Evolutionary conservation across 2,329 filamentous ascomycete species (phyloP).

Genomic region (Macrophomina pseudophaseolina): DNA sequence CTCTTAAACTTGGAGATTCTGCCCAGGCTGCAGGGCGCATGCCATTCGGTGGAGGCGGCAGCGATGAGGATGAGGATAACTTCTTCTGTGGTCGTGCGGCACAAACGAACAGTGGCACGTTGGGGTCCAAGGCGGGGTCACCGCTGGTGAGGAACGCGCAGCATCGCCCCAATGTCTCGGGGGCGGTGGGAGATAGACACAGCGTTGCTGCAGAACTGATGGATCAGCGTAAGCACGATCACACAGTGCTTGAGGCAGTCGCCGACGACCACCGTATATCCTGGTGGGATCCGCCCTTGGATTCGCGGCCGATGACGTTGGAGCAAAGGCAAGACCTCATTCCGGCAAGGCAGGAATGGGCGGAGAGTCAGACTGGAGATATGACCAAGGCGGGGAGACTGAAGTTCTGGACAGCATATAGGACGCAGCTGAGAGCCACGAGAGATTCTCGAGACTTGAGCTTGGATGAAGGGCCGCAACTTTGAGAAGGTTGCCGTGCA

Average conservation of each 20-base stretch:
- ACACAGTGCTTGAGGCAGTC: background rate
- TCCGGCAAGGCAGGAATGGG: background rate
- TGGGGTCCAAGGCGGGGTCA: background rate
- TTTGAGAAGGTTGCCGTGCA: background rate
- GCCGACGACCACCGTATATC: slow-evolving; percentile 5
- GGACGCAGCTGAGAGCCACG: background rate
- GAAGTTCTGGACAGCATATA: background rate
- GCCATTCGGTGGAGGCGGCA: background rate
- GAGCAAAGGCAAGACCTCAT: background rate
- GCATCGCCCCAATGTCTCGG: slow-evolving; percentile 11
- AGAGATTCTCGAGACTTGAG: background rate
- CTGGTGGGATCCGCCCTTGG: slow-evolving; percentile 8
- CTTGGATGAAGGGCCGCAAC: background rate
- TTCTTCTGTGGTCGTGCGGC: background rate
- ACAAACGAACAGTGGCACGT: background rate
- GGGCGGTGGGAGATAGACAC: background rate
- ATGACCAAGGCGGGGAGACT: background rate
- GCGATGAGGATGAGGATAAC: background rate
- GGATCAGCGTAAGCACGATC: background rate
- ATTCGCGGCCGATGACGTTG: background rate
- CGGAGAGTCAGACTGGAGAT: background rate
- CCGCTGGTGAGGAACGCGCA: background rate
- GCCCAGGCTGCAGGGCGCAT: background rate
- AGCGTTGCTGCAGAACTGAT: slow-evolving; percentile 7
- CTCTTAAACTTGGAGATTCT: background rate